These are phyloP conservation scores for Agapanthus africanus DNA, from an alignment of 106 monocot genomes.

Conservation along the genomic window DNA sequence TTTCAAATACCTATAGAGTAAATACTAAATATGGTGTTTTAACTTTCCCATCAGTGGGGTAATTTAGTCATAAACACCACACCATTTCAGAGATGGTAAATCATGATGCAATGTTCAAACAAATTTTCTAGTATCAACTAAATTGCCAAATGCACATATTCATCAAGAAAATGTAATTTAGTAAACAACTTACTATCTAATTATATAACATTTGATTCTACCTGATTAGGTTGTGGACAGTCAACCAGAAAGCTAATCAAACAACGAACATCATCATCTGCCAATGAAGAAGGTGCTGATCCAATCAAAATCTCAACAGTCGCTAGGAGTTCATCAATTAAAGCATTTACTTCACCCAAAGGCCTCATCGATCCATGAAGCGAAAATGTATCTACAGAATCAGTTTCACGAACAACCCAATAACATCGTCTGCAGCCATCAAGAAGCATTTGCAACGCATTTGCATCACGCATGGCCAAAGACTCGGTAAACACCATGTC, in stretches of 20 bases:
- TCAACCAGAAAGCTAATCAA: conserved; percentile 86
- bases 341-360: conserved; percentile 78
- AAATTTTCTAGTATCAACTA: background rate
- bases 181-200: too few species aligned
- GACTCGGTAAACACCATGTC: conserved; percentile 97
- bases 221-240: conserved; percentile 96
- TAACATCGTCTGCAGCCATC: conserved; percentile 96
- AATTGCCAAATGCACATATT: background rate
- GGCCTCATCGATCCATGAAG: conserved; percentile 41
- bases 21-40: background rate
- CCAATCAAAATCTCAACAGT: conserved; percentile 86
- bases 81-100: background rate
- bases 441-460: conserved; percentile 94
- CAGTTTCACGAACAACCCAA: conserved; percentile 73
- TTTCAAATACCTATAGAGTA: background rate
- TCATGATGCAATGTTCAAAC: background rate
- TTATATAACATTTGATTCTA: too few species aligned
- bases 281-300: conserved; percentile 64
- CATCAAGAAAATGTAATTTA: background rate
- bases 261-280: conserved; percentile 64
- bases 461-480: conserved; percentile 84
- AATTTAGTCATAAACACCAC: background rate
- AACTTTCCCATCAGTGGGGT: background rate
- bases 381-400: conserved; percentile 70
- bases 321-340: conserved; percentile 96